Evolutionary conservation across 1,284 basidiomycete species (phyloP).

Genomic region (Kwoniella shivajii): DNA sequence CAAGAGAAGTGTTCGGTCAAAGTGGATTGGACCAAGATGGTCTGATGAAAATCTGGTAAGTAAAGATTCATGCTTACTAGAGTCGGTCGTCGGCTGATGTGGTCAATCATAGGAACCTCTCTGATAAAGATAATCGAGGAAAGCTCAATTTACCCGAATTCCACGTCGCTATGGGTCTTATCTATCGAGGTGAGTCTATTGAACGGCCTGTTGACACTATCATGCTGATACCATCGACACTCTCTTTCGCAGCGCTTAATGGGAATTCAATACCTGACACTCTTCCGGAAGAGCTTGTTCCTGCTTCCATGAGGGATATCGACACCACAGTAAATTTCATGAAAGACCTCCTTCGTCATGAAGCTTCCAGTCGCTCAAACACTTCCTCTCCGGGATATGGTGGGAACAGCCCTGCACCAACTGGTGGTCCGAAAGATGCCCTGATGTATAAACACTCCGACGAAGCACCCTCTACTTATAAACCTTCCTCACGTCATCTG

Average conservation of each 20-base stretch:
- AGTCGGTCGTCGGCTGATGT: not conserved
- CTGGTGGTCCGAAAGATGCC: conserved; percentile 73
- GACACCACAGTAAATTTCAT: conserved; percentile 89
- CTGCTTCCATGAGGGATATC: conserved; percentile 88
- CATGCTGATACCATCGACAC: conserved; percentile 1
- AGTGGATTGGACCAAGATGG: conserved; percentile 87
- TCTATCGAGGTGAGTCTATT: conserved; percentile 78
- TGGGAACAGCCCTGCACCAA: conserved; percentile 57
- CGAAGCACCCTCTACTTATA: conserved; percentile 67
- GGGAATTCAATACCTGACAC: conserved; percentile 87
- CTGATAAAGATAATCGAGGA: conserved; percentile 86
- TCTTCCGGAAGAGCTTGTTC: conserved; percentile 86
- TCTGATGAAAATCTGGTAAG: conserved; percentile 90
- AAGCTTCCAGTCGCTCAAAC: conserved; percentile 64
- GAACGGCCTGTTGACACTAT: not conserved
- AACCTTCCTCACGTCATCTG: conserved; percentile 82
- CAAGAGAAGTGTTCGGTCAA: conserved; percentile 92
- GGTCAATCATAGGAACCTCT: conserved; percentile 68
- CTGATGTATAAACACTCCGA: conserved; percentile 89
- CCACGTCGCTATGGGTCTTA: conserved; percentile 97
- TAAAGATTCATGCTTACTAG: conserved; percentile 11
- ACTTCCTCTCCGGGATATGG: conserved; percentile 60
- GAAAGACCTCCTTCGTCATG: conserved; percentile 85
- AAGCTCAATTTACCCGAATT: conserved; percentile 96
- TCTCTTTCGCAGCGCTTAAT: conserved; percentile 69